A percentile compares a stretch with the other conserved stretches of the same genome.
Conservation (phyloP, 768 basidiomycete genomes). For the Russula virescens region DNA sequence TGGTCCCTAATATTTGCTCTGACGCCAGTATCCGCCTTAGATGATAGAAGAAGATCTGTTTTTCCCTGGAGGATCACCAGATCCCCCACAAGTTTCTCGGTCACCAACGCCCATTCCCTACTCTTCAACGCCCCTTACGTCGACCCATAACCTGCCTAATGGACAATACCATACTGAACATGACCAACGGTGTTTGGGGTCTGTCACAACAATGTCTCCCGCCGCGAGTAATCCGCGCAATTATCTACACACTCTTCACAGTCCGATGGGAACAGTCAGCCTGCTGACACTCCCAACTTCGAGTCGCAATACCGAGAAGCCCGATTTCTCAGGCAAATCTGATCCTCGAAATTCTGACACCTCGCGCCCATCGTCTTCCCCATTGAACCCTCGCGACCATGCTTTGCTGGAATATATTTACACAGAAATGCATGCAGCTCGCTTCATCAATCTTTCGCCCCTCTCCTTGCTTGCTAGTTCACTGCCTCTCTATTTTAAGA, state of each 20-base stretch:
- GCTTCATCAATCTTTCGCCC: conserved; percentile 65
- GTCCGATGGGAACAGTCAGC: neutral
- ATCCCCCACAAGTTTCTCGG: conserved; percentile 24
- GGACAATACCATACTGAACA: neutral
- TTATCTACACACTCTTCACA: neutral
- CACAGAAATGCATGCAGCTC: conserved; percentile 56
- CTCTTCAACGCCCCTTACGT: neutral
- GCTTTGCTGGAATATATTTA: conserved; percentile 58
- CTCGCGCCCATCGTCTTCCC: neutral
- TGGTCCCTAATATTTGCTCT: neutral
- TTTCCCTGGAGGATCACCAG: conserved; percentile 52
- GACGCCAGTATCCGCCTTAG: conserved; percentile 30
- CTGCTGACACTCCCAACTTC: conserved; percentile 4
- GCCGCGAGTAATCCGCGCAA: neutral
- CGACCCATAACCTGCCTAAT: neutral
- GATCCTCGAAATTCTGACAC: neutral
- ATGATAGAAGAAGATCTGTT: conserved; percentile 71
- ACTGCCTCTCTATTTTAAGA: conserved; percentile 56
- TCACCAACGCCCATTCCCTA: conserved; percentile 17
- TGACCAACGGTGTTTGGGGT: neutral
- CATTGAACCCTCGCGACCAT: conserved; percentile 59
- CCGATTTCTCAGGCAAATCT: neutral
- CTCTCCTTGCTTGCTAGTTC: conserved; percentile 54
- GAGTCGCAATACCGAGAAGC: conserved; percentile 6
- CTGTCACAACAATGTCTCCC: neutral